Conservation (phyloP, 768 basidiomycete genomes). For the Cantharellus anzutake region DNA sequence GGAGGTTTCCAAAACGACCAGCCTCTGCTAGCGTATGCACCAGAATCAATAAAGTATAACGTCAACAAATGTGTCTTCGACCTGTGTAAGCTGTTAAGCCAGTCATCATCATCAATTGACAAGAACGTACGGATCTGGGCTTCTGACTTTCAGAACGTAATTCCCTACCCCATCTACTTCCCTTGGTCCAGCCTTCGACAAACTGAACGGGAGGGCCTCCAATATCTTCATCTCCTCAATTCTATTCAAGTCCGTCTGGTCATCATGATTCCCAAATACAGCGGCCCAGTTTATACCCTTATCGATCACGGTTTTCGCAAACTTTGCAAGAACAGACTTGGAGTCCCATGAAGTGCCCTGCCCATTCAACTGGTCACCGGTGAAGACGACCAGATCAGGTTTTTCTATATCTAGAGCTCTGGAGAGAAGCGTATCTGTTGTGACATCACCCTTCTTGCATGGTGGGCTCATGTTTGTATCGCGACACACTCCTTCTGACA, state of each 20-base stretch:
- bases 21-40: conserved; percentile 44
- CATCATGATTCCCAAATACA: conserved; percentile 92
- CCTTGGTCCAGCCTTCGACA: conserved; percentile 63
- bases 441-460: conserved; percentile 50
- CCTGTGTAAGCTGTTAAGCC: conserved; percentile 19
- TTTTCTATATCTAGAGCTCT: conserved; percentile 58
- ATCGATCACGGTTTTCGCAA: conserved; percentile 55
- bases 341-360: conserved; percentile 83
- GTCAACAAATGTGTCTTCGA: conserved; percentile 80
- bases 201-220: conserved; percentile 63
- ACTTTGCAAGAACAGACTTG: conserved; percentile 75
- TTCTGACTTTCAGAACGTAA: conserved; percentile 69
- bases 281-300: conserved; percentile 76
- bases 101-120: neutral
- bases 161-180: conserved; percentile 84
- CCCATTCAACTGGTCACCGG: conserved; percentile 86
- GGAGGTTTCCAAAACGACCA: conserved; percentile 39
- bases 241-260: conserved; percentile 37
- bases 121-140: conserved; percentile 57
- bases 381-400: conserved; percentile 83
- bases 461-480: conserved; percentile 36
- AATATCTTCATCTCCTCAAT: conserved; percentile 40
- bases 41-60: conserved; percentile 82
- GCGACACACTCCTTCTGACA: conserved; percentile 54
- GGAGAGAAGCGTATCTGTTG: conserved; percentile 55